Percentiles rank a stretch among this genome's conserved stretches.
These are phyloP conservation scores for Pseudotsuga menziesii DNA, from an alignment of 75 land plant genomes.

Conservation along the genomic window DNA sequence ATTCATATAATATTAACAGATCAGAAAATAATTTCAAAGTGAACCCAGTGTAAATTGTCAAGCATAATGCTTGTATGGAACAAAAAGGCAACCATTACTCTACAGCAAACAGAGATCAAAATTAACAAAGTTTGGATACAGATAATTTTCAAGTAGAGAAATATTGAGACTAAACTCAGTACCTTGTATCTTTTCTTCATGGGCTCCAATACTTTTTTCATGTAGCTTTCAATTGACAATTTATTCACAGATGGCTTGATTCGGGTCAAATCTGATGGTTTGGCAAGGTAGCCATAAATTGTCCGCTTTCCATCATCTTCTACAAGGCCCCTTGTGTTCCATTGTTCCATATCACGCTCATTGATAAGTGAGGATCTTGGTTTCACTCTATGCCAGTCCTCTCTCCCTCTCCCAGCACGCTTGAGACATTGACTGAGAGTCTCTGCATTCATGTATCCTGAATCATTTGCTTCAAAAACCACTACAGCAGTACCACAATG, in stretches of 20 bases:
- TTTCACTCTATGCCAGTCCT: constrained; percentile 14
- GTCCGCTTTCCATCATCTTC: constrained; percentile 22
- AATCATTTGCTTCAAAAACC: constrained; percentile 19
- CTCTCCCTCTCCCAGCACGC: constrained; percentile 8
- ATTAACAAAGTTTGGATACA: no score
- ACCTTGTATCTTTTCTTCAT: constrained; percentile 13
- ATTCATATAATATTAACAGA: no score
- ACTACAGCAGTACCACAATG: constrained; percentile 20
- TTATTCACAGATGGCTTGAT: neutral
- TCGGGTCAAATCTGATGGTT: constrained; percentile 12
- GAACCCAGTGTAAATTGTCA: no score
- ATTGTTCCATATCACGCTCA: constrained; percentile 1
- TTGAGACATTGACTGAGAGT: constrained; percentile 11
- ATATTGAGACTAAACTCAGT: neutral
- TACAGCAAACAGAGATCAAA: no score
- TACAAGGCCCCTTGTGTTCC: constrained; percentile 11
- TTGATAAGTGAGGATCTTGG: neutral
- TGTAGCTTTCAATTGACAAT: constrained; percentile 22
- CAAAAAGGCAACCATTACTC: no score
- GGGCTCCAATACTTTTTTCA: constrained; percentile 19
- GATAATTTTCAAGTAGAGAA: no score
- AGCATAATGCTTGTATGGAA: no score
- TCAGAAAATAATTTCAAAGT: no score
- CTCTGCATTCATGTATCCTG: constrained; percentile 25
- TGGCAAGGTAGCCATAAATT: constrained; percentile 28